These are phyloP conservation scores for Fraxinus latifolia DNA, from an alignment of 305 asterid species.

Conservation along the genomic window DNA sequence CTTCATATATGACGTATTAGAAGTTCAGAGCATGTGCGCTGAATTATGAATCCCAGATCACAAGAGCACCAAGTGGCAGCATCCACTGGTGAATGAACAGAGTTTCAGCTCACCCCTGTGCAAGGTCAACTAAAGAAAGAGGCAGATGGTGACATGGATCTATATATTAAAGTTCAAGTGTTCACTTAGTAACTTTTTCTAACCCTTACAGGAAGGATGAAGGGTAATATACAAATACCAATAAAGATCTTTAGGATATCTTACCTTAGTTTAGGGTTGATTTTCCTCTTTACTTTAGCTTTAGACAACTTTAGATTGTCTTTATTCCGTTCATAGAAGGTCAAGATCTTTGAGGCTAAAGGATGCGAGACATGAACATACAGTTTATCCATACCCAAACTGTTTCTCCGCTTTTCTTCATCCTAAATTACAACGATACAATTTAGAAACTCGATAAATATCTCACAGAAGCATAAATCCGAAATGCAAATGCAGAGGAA, in stretches of 20 bases:
- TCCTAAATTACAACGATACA: slow-evolving; percentile 36
- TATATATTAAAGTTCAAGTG: background rate
- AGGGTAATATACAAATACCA: background rate
- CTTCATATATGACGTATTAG: background rate
- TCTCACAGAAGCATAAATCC: slow-evolving; percentile 9
- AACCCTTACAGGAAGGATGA: background rate
- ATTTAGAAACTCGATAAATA: slow-evolving; percentile 9
- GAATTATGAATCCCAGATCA: background rate
- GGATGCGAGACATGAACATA: slow-evolving; percentile 45
- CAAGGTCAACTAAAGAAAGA: background rate
- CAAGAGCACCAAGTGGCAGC: background rate
- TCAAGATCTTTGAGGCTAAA: slow-evolving; percentile 39
- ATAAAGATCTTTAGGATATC: background rate
- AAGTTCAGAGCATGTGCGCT: background rate
- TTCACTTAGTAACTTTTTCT: background rate
- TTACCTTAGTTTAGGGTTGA: slow-evolving; percentile 48
- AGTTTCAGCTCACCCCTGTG: background rate
- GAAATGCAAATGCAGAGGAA: background rate
- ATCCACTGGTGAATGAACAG: background rate
- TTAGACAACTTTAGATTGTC: slow-evolving; percentile 40
- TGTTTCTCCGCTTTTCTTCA: slow-evolving; percentile 50
- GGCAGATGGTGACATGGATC: background rate
- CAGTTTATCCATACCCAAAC: slow-evolving; percentile 45
- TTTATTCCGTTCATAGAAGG: slow-evolving; percentile 38
- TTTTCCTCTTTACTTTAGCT: slow-evolving; percentile 43